phyloP scores from a whole-genome alignment of 257 asterid genomes.

The Capsicum rhomboideum region DNA sequence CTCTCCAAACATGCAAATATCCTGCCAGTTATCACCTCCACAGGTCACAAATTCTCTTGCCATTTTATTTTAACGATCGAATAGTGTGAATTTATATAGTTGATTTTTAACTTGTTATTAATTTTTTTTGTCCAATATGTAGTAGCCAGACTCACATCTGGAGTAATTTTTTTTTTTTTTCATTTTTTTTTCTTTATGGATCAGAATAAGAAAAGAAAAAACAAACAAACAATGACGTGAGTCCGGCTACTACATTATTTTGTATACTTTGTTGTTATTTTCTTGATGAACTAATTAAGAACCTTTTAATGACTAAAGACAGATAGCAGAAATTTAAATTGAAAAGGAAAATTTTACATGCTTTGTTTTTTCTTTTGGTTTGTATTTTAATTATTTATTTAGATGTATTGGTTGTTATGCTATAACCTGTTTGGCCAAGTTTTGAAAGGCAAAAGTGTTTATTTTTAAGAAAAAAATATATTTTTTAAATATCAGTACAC shows the following conservation, averaged over 20 bases:
- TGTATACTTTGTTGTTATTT: background rate
- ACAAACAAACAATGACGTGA: too few species aligned
- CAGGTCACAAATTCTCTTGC: constrained; percentile 11
- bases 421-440: background rate
- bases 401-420: background rate
- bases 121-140: background rate
- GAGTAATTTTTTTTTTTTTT: background rate
- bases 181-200: too few species aligned
- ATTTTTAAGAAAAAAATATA: background rate
- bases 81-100: background rate
- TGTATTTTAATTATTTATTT: background rate
- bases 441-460: background rate
- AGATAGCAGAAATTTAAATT: background rate
- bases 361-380: background rate
- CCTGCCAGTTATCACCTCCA: constrained; percentile 38
- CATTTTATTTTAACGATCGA: background rate
- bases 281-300: background rate
- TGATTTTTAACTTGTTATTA: background rate
- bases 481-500: too few species aligned
- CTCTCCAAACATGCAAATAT: constrained; percentile 44
- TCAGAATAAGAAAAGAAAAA: too few species aligned
- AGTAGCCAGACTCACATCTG: background rate
- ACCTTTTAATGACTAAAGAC: background rate
- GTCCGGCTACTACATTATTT: background rate
- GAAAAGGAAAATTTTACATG: background rate